These are phyloP conservation scores for Spongiforma sp. DNA, from an alignment of 1,284 basidiomycete species.

Conservation along the genomic window DNA sequence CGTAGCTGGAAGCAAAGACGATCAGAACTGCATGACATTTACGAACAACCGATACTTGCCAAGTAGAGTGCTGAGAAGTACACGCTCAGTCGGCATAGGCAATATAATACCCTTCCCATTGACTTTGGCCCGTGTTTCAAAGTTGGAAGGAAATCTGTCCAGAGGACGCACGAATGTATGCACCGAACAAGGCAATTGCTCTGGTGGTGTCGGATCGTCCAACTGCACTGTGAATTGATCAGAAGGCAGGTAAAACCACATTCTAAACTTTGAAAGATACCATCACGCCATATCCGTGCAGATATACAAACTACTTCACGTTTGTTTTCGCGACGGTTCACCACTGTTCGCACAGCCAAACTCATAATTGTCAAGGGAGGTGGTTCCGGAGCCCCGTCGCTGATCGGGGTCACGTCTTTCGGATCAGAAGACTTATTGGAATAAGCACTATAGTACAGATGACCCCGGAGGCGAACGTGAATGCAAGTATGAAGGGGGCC, in stretches of 20 bases:
- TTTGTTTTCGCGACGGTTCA: conserved; percentile 95
- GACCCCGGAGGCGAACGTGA: no score
- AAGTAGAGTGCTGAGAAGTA: conserved; percentile 85
- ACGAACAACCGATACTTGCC: conserved; percentile 45
- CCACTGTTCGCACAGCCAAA: conserved; percentile 87
- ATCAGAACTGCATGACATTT: neutral
- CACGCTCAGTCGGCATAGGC: conserved; percentile 83
- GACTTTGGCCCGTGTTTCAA: conserved; percentile 72
- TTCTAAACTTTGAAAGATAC: conserved; percentile 50
- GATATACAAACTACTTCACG: conserved; percentile 91
- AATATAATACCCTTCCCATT: conserved; percentile 77
- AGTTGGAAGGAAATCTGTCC: conserved; percentile 87
- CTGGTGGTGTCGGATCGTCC: conserved; percentile 90
- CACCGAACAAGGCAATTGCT: conserved; percentile 81
- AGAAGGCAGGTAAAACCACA: neutral
- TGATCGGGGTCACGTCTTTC: conserved; percentile 87
- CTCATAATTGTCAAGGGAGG: conserved; percentile 95
- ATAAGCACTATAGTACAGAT: no score
- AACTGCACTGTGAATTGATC: conserved; percentile 64
- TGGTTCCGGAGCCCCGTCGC: conserved; percentile 80
- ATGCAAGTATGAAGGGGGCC: no score
- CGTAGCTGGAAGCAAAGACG: conserved; percentile 55
- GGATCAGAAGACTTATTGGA: no score
- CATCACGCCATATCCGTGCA: conserved; percentile 87
- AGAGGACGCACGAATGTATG: conserved; percentile 94